Evolutionary conservation across 495 filamentous ascomycete species (phyloP).

Genomic region (Aspergillus bridgeri): DNA sequence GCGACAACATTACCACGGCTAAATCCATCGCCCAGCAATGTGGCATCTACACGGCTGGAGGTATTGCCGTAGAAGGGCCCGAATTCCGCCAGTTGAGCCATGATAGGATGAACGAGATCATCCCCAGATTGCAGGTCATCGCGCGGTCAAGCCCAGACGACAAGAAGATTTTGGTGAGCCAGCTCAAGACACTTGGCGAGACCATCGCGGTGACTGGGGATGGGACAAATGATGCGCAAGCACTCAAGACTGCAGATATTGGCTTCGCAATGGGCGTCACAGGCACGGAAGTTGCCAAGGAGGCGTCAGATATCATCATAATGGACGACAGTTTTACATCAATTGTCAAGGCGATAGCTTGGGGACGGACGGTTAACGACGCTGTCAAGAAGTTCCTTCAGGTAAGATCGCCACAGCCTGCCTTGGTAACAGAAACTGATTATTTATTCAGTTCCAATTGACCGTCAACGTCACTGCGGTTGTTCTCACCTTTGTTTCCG

Average conservation of each 20-base stretch:
- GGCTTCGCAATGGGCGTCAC: constrained; percentile 91
- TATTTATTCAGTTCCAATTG: constrained; percentile 67
- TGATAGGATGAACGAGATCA: constrained; percentile 61
- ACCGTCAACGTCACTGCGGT: constrained; percentile 91
- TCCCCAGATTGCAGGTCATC: constrained; percentile 77
- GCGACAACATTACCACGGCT: constrained; percentile 80
- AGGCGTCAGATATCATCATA: constrained; percentile 88
- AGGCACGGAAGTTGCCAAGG: constrained; percentile 89
- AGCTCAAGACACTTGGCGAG: constrained; percentile 79
- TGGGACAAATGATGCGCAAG: constrained; percentile 88
- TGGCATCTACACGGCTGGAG: constrained; percentile 72
- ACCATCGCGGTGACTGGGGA: constrained; percentile 95
- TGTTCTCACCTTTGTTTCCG: constrained; percentile 74
- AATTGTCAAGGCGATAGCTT: constrained; percentile 82
- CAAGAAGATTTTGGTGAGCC: constrained; percentile 74
- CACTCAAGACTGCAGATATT: constrained; percentile 81
- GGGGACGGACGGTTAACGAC: constrained; percentile 87
- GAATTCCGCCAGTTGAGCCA: constrained; percentile 68
- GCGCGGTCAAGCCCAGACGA: constrained; percentile 82
- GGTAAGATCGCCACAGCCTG: constrained; percentile 4
- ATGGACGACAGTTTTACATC: constrained; percentile 94
- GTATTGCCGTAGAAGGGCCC: constrained; percentile 79
- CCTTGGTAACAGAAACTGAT: not conserved
- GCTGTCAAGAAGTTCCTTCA: constrained; percentile 88
- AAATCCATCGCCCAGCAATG: constrained; percentile 81